phyloP scores from a whole-genome alignment of 192 early-diverging fungal genomes.

The Coemansia sp. region DNA sequence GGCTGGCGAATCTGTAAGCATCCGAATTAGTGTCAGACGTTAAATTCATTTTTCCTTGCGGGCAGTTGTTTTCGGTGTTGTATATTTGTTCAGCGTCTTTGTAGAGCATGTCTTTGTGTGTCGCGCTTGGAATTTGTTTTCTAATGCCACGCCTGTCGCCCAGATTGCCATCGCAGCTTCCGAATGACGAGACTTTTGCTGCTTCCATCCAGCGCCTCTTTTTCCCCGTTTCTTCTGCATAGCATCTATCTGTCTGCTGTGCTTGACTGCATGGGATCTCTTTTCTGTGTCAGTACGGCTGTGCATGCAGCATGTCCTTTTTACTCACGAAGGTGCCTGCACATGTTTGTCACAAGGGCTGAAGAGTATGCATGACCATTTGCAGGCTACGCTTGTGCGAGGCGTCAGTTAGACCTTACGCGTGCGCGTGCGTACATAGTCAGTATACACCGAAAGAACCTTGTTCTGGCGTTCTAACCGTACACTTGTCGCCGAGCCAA shows the following conservation, averaged over 20 bases:
- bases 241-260: conserved; percentile 8
- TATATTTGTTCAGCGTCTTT: not conserved
- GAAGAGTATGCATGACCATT: not conserved
- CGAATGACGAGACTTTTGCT: not conserved
- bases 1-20: conserved; percentile 82
- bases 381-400: not conserved
- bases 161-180: not conserved
- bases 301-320: not conserved
- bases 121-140: conserved; percentile 5
- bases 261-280: not conserved
- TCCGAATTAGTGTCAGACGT: not conserved
- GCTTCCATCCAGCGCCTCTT: not conserved
- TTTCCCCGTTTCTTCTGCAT: conserved; percentile 26
- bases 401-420: not conserved
- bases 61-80: not conserved
- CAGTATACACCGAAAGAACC: too few relatives aligned
- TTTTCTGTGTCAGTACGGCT: not conserved
- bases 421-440: not conserved
- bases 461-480: too few relatives aligned
- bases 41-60: not conserved
- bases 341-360: not conserved
- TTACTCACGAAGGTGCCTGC: not conserved
- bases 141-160: not conserved
- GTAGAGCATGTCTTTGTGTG: not conserved
- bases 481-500: not conserved